Evolutionary conservation across 208 protist genomes (phyloP), one percentile per base, ranked within the genome.

Genomic region (Trypanosoma platydactyli): DNA sequence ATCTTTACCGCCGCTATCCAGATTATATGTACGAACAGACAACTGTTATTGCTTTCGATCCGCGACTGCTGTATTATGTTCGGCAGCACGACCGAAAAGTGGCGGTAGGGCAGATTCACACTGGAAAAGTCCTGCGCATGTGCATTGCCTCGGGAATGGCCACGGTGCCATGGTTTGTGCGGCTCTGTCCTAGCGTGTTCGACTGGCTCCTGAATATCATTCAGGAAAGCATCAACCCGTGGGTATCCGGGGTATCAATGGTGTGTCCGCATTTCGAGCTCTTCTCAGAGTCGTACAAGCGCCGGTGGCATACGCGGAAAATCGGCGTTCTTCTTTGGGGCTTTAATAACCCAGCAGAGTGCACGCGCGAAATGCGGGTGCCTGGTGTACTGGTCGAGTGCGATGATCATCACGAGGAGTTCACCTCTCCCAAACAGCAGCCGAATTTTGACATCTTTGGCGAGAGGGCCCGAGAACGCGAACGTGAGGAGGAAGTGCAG

Each of bases 1-100:
- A 94, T 22, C 75, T 92, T 15, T 97, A 89, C 71, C 70, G 77
- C 24, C 81, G 84, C 27, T 93, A 95, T 73, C 80, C 85, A 20
- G 84, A 91, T 38, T 92, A 92, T 64, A 89, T 97, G 80, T 95
- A 94, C 73, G 77, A 91, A 35, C 78, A 94, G 29, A 84, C 91
- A 15, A 91, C 81, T n/a, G 55, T 97, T n/a, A 90, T 94, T 51
- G 83, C 87, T 4, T 94, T 97, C 48, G 64, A 85, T 57, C 86
- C 89, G 7, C 51, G 50, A 6, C 55, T 82, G 15, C 76, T 97
- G 12, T 97, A 97, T 71, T 69, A 83, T 64, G 77, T 87, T 12
- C 81, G 91, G 13, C 63, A 77, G 62, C 72, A 68, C 12, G 83
- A 95, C 71, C 68, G 74, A 33, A 70, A 81, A 18, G 72, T 97